phyloP scores from a whole-genome alignment of 306 rosid genomes.

The Cajanus cajan region DNA sequence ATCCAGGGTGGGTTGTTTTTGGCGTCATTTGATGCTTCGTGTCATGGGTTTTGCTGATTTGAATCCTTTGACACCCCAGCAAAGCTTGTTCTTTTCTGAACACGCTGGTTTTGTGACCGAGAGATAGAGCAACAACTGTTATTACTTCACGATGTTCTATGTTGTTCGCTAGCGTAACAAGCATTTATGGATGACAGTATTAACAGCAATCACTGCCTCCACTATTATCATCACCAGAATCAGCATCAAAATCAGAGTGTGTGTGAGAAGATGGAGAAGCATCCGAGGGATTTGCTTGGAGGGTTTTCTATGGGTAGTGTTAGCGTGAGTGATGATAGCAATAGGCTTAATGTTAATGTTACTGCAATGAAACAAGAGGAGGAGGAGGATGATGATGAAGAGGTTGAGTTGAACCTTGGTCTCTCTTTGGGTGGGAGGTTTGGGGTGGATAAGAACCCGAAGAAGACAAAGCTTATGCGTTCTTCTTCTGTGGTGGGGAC shows the following conservation, averaged over 20 bases:
- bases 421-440: conserved; percentile 88
- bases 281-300: conserved; percentile 84
- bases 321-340: not conserved
- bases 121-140: conserved; percentile 14
- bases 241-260: not conserved
- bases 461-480: conserved; percentile 58
- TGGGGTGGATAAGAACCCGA: conserved; percentile 71
- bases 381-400: conserved; percentile 37
- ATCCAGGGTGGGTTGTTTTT: conserved; percentile 18
- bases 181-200: conserved; percentile 15
- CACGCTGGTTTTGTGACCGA: not conserved
- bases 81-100: not conserved
- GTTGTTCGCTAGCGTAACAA: not conserved
- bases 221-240: not conserved
- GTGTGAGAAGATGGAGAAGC: conserved; percentile 48
- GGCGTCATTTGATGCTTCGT: conserved; percentile 27
- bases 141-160: not conserved
- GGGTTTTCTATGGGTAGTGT: conserved; percentile 42
- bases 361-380: not conserved
- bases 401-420: conserved; percentile 83
- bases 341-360: too few relatives aligned
- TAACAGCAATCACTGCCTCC: not conserved
- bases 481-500: conserved; percentile 76
- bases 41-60: conserved; percentile 40
- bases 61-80: not conserved